Percentiles rank a stretch among this genome's conserved stretches.
Conservation (phyloP, 371 early-diverging fungal genomes). For the Mucor racemosus region DNA sequence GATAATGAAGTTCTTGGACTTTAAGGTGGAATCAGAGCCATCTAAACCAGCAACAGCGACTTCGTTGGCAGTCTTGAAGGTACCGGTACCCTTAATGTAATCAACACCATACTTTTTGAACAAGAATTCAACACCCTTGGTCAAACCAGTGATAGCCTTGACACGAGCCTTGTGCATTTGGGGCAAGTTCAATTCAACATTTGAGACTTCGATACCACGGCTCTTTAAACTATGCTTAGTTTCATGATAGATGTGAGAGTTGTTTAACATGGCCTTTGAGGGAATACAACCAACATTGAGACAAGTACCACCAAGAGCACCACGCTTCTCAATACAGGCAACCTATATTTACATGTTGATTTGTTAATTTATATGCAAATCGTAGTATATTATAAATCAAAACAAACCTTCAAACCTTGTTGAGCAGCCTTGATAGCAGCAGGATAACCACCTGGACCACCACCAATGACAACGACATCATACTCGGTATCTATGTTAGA, state of each 20-base stretch:
- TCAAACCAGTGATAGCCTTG: slow-evolving; percentile 86
- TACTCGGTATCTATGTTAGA: slow-evolving; percentile 62
- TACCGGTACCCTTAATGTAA: slow-evolving; percentile 93
- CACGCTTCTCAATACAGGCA: slow-evolving; percentile 97
- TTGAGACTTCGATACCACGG: slow-evolving; percentile 93
- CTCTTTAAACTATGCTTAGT: slow-evolving; percentile 89
- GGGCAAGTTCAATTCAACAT: slow-evolving; percentile 84
- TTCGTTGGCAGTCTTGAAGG: slow-evolving; percentile 78
- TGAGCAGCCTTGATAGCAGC: slow-evolving; percentile 99
- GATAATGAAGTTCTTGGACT: slow-evolving; percentile 95
- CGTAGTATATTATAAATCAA: background rate
- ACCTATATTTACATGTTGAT: slow-evolving; percentile 58
- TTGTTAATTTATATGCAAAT: background rate
- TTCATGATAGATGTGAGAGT: slow-evolving; percentile 96
- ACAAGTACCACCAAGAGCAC: slow-evolving; percentile 97
- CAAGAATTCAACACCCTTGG: slow-evolving; percentile 92
- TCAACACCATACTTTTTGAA: slow-evolving; percentile 98
- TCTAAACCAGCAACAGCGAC: slow-evolving; percentile 83
- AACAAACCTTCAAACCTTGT: slow-evolving; percentile 88
- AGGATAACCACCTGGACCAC: slow-evolving; percentile 98
- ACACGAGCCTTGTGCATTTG: slow-evolving; percentile 93
- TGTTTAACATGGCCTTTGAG: slow-evolving; percentile 97
- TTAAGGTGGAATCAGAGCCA: slow-evolving; percentile 72
- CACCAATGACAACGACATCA: slow-evolving; percentile 91
- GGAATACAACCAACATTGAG: slow-evolving; percentile 99